Conservation (phyloP, 495 filamentous ascomycete genomes). For the Terfezia boudieri region DNA sequence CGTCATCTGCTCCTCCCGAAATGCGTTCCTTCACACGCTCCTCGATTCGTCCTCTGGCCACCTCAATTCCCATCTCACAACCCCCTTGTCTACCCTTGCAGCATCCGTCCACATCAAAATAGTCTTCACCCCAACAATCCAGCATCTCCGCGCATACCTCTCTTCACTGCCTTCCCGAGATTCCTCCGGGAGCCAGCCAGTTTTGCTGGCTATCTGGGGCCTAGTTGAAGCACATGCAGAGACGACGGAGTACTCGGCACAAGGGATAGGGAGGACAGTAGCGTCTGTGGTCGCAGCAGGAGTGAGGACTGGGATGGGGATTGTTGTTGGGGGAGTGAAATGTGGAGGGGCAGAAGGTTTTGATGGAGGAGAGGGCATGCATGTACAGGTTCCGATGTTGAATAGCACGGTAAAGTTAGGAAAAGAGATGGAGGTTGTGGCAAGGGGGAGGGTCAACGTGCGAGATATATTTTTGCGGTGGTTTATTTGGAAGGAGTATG, state of each 20-base stretch:
- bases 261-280: not conserved
- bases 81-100: not conserved
- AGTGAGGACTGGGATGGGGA: not conserved
- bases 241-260: not conserved
- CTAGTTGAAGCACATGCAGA: not conserved
- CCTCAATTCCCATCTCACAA: not conserved
- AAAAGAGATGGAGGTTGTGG: not conserved
- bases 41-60: not conserved
- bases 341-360: not conserved
- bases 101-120: not conserved
- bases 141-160: not conserved
- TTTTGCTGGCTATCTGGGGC: not conserved
- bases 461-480: not conserved
- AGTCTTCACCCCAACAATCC: not conserved
- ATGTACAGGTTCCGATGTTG: not conserved
- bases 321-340: not conserved
- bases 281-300: not conserved
- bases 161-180: not conserved
- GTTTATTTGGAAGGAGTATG: constrained; percentile 14
- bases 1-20: not conserved
- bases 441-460: not conserved
- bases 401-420: not conserved
- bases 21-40: not conserved
- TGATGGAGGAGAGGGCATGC: not conserved
- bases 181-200: too few relatives aligned